Conservation (phyloP, 1,284 basidiomycete species). For the Baeospora myosura region DNA sequence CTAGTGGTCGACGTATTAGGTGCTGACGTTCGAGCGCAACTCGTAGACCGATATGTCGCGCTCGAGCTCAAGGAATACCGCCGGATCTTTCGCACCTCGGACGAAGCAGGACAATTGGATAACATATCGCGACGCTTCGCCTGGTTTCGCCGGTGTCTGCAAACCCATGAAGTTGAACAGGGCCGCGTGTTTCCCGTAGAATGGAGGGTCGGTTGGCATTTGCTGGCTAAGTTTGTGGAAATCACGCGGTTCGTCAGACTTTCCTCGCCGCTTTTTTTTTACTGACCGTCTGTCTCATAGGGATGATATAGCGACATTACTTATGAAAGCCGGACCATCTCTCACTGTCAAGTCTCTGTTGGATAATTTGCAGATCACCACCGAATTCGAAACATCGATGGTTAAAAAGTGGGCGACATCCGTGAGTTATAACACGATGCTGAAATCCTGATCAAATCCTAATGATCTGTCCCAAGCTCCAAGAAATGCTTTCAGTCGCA, state of each 20-base stretch:
- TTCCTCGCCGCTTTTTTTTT: background rate
- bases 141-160: conserved; percentile 92
- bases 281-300: conserved; percentile 26
- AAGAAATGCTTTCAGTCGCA: conserved; percentile 52
- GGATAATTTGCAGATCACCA: conserved; percentile 77
- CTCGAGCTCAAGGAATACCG: conserved; percentile 94
- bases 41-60: conserved; percentile 86
- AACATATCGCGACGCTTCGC: conserved; percentile 91
- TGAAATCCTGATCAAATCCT: conserved; percentile 2
- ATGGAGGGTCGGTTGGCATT: conserved; percentile 79
- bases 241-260: conserved; percentile 62
- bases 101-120: conserved; percentile 94
- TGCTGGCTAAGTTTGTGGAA: conserved; percentile 79
- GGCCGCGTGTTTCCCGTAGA: conserved; percentile 73
- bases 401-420: conserved; percentile 71
- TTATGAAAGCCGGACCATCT: conserved; percentile 65
- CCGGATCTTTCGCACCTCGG: conserved; percentile 86
- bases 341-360: conserved; percentile 74
- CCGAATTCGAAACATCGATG: conserved; percentile 81
- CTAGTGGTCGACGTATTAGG: conserved; percentile 83
- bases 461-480: conserved; percentile 35
- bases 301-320: conserved; percentile 60
- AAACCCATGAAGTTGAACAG: conserved; percentile 84
- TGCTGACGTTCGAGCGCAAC: conserved; percentile 67
- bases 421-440: conserved; percentile 36